These are phyloP conservation scores for Phlyctochytrium bullatum DNA, from an alignment of 192 early-diverging fungal genomes.

Conservation along the genomic window DNA sequence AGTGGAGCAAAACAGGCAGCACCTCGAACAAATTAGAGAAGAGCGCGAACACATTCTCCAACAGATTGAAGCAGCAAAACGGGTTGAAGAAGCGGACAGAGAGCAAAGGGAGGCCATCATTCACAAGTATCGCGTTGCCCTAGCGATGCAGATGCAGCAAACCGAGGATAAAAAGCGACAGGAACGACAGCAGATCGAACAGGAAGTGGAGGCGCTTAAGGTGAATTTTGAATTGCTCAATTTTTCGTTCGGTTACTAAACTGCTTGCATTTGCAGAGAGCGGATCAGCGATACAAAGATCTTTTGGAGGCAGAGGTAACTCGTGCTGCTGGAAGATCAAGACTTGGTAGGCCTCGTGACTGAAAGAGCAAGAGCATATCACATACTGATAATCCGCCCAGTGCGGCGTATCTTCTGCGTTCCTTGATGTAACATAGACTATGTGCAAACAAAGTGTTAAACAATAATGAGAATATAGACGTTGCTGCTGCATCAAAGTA, in stretches of 20 bases:
- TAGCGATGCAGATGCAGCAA: conserved; percentile 38
- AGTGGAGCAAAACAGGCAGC: conserved; percentile 35
- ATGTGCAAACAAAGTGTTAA: no score
- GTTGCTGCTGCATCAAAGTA: no score
- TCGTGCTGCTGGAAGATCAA: no score
- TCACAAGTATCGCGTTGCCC: conserved; percentile 25
- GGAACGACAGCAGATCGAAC: conserved; percentile 9
- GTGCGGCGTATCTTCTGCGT: no score
- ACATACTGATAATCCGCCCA: no score
- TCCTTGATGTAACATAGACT: no score
- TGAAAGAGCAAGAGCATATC: no score
- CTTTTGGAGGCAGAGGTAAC: conserved; percentile 30
- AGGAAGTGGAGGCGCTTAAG: conserved; percentile 23
- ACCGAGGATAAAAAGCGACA: conserved; percentile 27
- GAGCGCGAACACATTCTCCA: conserved; percentile 35
- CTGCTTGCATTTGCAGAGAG: conserved; percentile 14
- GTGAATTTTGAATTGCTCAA: conserved; percentile 7
- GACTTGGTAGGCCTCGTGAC: no score
- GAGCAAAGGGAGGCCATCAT: conserved; percentile 13
- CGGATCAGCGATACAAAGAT: conserved; percentile 30
- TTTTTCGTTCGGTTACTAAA: not conserved
- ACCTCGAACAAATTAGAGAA: conserved; percentile 26
- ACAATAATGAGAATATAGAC: no score
- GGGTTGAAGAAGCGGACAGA: conserved; percentile 29
- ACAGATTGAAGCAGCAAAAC: conserved; percentile 32